These are phyloP conservation scores for Musa balbisiana DNA, from an alignment of 202 grass and related monocot species.

Conservation along the genomic window DNA sequence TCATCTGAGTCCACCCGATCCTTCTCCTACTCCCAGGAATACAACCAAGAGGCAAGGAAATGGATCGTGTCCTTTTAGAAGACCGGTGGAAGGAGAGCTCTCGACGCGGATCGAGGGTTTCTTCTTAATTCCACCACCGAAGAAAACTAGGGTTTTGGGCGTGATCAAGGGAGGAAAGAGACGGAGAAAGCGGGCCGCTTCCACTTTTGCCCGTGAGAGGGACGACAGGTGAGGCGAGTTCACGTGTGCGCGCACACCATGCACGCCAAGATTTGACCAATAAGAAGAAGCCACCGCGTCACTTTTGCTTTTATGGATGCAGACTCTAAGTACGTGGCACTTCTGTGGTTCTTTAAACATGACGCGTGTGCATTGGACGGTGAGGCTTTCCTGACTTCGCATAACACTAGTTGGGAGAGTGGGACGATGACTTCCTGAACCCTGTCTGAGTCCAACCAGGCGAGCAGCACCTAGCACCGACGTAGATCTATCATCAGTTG, in stretches of 20 bases:
- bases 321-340: too few relatives aligned
- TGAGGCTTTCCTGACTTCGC: too few relatives aligned
- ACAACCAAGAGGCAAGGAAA: background rate
- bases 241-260: too few relatives aligned
- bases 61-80: background rate
- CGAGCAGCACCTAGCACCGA: background rate
- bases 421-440: background rate
- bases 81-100: background rate
- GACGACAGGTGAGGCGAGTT: too few relatives aligned
- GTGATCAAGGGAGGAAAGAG: background rate
- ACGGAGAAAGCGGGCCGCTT: background rate
- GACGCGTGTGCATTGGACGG: too few relatives aligned
- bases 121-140: background rate
- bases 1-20: background rate
- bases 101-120: background rate
- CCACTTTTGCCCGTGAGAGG: background rate
- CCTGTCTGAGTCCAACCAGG: background rate
- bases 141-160: conserved; percentile 8
- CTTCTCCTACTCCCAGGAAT: background rate
- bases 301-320: too few relatives aligned
- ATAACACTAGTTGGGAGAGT: too few relatives aligned
- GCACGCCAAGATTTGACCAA: too few relatives aligned
- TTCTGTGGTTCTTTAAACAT: too few relatives aligned
- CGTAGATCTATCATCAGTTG: too few relatives aligned
- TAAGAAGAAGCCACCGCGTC: too few relatives aligned